Percentiles rank a stretch among this genome's conserved stretches.
Conservation (phyloP, 306 rosid species). For the Malus sylvestris region DNA sequence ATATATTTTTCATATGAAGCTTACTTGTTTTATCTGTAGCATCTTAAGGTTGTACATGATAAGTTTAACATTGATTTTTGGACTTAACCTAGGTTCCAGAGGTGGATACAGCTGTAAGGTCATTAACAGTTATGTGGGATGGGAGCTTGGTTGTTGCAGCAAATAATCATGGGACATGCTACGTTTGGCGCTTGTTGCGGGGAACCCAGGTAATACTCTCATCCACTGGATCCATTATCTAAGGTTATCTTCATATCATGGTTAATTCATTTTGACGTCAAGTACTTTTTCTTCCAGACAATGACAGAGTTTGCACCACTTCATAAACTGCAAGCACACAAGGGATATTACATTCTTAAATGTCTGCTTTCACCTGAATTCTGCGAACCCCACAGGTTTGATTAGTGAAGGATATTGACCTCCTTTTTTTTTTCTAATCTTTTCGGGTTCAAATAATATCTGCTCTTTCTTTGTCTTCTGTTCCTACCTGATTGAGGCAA, state of each 20-base stretch:
- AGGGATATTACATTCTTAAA: conserved; percentile 76
- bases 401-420: conserved; percentile 5
- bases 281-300: conserved; percentile 53
- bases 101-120: conserved; percentile 97
- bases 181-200: conserved; percentile 92
- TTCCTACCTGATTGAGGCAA: not conserved
- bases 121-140: conserved; percentile 98
- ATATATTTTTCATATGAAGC: not conserved
- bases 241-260: not conserved
- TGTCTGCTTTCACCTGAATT: conserved; percentile 96
- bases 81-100: conserved; percentile 78
- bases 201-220: conserved; percentile 75
- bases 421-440: not conserved
- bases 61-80: conserved; percentile 15
- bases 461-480: not conserved
- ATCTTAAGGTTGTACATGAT: not conserved
- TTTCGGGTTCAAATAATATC: not conserved
- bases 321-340: conserved; percentile 97
- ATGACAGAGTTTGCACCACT: conserved; percentile 98
- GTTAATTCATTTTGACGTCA: conserved; percentile 17
- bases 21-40: not conserved
- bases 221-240: not conserved
- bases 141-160: conserved; percentile 99
- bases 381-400: conserved; percentile 91
- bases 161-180: conserved; percentile 95